phyloP scores from a whole-genome alignment of 208 protist genomes.

The Herpetomonas tarakana region DNA sequence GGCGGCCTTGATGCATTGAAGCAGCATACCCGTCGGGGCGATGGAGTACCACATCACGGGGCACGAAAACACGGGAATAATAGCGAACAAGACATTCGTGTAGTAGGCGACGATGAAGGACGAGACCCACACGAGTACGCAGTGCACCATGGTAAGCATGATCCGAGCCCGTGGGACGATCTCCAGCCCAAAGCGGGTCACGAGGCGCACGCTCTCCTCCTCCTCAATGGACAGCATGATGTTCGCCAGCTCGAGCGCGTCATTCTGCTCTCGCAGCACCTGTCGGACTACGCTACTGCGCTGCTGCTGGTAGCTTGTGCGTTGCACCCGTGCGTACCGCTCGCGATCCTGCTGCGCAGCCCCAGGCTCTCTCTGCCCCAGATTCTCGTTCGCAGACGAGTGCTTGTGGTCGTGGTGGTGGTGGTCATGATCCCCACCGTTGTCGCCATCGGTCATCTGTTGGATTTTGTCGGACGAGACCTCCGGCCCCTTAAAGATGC shows the following conservation, averaged over 20 bases:
- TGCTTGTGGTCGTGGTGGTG: background rate
- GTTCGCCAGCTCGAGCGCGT: background rate
- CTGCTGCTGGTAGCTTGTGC: background rate
- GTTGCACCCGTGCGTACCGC: no score
- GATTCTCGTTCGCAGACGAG: background rate
- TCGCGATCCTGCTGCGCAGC: background rate
- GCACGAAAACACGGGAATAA: background rate
- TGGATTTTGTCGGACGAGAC: constrained; percentile 6
- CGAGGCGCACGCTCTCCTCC: background rate
- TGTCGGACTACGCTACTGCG: no score
- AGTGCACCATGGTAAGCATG: background rate
- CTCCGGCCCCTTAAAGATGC: background rate
- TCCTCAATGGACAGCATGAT: background rate
- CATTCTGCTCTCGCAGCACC: background rate
- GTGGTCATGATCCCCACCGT: no score
- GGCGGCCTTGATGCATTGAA: background rate
- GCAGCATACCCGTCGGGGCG: background rate
- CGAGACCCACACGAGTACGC: background rate
- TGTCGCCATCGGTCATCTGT: background rate
- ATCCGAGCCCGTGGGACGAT: background rate
- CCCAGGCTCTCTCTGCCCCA: no score
- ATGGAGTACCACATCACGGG: background rate
- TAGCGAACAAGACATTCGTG: background rate
- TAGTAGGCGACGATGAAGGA: constrained; percentile 3
- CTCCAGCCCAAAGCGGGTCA: background rate